phyloP scores from a whole-genome alignment of 306 rosid species.

The Corylus avellana region DNA sequence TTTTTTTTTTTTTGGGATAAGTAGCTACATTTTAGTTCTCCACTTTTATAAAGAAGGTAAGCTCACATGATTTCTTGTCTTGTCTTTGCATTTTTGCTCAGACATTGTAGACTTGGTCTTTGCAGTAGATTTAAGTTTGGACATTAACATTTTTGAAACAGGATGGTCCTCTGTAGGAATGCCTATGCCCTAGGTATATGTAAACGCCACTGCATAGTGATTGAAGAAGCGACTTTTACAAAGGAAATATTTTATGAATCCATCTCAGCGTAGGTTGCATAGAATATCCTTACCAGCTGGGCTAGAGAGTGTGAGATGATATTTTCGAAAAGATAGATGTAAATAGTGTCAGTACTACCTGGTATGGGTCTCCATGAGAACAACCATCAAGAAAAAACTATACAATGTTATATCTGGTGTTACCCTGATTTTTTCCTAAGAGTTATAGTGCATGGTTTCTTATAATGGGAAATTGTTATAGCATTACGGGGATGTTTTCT shows the following conservation, averaged over 20 bases:
- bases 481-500: background rate
- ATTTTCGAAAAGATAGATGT: background rate
- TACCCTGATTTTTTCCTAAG: background rate
- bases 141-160: background rate
- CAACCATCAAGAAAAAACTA: background rate
- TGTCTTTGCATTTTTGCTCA: background rate
- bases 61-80: background rate
- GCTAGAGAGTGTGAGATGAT: background rate
- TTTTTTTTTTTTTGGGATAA: background rate
- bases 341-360: background rate
- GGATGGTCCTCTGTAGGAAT: background rate
- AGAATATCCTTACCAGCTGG: background rate
- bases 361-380: background rate
- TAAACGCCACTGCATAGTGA: background rate
- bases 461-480: background rate
- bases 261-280: background rate
- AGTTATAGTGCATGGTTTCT: background rate
- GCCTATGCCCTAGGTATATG: background rate
- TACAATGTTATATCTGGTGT: background rate
- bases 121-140: background rate
- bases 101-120: background rate
- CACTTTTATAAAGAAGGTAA: background rate
- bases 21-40: background rate
- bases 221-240: background rate
- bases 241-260: background rate